phyloP scores from a whole-genome alignment of 768 basidiomycete species.

The Clitopilus passeckerianus region DNA sequence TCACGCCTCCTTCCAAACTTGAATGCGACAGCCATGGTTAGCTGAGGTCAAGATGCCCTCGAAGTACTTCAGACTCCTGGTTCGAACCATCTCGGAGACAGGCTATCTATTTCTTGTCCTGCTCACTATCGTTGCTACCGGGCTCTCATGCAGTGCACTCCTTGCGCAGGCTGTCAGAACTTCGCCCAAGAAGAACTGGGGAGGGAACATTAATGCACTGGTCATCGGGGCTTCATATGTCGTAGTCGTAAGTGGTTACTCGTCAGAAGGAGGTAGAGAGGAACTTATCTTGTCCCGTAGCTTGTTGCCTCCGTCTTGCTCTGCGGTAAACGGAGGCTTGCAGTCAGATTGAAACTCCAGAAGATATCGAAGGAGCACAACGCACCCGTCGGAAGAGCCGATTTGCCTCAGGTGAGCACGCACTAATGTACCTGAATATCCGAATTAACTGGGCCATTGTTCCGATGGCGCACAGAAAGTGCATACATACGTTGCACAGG shows the following conservation, averaged over 20 bases:
- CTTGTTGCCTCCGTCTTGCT: constrained; percentile 52
- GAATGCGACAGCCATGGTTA: background rate
- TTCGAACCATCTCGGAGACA: constrained; percentile 46
- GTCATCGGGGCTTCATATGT: constrained; percentile 69
- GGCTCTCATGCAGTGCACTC: constrained; percentile 59
- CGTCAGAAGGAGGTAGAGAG: background rate
- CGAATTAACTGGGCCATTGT: background rate
- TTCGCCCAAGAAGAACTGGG: constrained; percentile 47
- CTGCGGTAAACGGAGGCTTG: constrained; percentile 65
- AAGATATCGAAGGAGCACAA: constrained; percentile 60
- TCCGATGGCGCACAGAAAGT: constrained; percentile 41
- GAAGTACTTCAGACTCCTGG: constrained; percentile 9
- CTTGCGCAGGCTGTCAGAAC: constrained; percentile 72
- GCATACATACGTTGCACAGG: constrained; percentile 63
- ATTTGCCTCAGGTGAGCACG: constrained; percentile 53
- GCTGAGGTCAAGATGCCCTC: background rate
- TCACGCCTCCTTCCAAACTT: constrained; percentile 17
- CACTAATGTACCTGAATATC: background rate
- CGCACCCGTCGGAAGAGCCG: constrained; percentile 39
- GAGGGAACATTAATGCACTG: constrained; percentile 61
- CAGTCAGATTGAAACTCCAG: constrained; percentile 59
- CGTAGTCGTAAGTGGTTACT: constrained; percentile 46
- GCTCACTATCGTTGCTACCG: constrained; percentile 44
- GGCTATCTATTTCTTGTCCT: constrained; percentile 51
- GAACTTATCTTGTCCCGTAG: constrained; percentile 24